These are phyloP conservation scores for Brassica rapa DNA, from an alignment of 345 rosid genomes.

Conservation along the genomic window DNA sequence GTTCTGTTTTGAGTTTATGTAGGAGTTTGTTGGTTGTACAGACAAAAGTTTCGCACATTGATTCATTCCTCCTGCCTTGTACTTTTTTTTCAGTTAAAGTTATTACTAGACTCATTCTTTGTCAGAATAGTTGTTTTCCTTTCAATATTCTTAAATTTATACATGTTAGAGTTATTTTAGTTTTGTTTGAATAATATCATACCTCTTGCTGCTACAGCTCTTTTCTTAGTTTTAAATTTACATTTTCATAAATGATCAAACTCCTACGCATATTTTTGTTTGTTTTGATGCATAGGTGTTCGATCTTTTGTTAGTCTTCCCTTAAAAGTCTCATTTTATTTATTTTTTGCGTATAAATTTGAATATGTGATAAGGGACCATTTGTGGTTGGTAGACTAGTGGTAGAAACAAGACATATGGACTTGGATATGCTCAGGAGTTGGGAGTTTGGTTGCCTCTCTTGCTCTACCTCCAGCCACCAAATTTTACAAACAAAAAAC, in stretches of 20 bases:
- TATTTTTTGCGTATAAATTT: neutral
- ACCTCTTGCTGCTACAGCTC: neutral
- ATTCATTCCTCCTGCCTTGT: conserved; percentile 21
- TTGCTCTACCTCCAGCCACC: conserved; percentile 8
- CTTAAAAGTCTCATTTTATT: neutral
- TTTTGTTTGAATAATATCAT: conserved; percentile 13
- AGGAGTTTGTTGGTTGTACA: conserved; percentile 40
- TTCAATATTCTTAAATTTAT: neutral
- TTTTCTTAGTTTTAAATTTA: neutral
- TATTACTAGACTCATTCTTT: conserved; percentile 16
- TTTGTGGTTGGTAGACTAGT: conserved; percentile 11
- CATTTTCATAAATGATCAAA: neutral
- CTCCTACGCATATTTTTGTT: neutral
- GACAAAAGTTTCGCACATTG: conserved; percentile 26
- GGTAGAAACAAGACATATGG: conserved; percentile 8
- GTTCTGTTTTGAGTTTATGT: conserved; percentile 7
- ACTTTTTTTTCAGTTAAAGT: conserved; percentile 1
- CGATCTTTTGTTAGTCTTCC: neutral
- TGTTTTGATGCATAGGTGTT: neutral
- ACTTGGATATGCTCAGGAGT: neutral
- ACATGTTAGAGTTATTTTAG: neutral
- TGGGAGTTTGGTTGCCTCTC: neutral
- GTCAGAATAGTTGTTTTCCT: neutral
- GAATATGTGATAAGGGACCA: neutral
- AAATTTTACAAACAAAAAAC: neutral